Evolutionary conservation across 192 early-diverging fungal genomes (phyloP).

Genomic region (Backusella psychrophila): DNA sequence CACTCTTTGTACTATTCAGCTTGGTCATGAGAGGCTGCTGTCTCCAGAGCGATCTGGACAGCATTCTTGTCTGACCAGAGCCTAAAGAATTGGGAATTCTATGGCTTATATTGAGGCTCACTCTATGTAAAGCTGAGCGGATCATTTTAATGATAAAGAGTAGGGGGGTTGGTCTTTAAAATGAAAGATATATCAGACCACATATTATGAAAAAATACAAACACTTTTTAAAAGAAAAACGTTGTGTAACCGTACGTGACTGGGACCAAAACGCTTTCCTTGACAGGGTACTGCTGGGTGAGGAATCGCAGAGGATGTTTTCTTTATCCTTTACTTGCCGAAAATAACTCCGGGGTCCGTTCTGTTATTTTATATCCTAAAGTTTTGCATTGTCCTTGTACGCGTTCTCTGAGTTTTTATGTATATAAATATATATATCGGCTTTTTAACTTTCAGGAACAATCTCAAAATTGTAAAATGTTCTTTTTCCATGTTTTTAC

Average conservation of each 20-base stretch:
- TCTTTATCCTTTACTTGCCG: neutral
- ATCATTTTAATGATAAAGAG: constrained; percentile 1
- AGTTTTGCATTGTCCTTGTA: neutral
- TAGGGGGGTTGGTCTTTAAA: neutral
- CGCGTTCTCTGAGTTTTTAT: neutral
- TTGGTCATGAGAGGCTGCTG: neutral
- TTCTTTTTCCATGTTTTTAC: neutral
- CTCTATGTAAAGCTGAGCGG: constrained; percentile 11
- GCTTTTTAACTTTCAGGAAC: neutral
- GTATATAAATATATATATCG: neutral
- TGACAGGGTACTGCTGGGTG: neutral
- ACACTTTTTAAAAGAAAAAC: neutral
- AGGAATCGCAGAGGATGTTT: neutral
- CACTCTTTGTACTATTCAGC: neutral
- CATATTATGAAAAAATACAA: neutral
- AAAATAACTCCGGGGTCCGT: neutral
- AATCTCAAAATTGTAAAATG: neutral
- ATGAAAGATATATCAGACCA: constrained; percentile 10
- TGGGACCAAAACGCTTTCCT: neutral
- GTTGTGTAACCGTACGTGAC: neutral
- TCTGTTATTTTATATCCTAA: neutral
- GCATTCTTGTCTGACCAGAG: neutral
- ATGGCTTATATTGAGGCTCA: neutral
- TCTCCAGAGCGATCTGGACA: neutral
- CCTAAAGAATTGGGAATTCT: neutral